Evolutionary conservation across 148 eudicot genomes (phyloP).

Genomic region (Oxyria digyna): DNA sequence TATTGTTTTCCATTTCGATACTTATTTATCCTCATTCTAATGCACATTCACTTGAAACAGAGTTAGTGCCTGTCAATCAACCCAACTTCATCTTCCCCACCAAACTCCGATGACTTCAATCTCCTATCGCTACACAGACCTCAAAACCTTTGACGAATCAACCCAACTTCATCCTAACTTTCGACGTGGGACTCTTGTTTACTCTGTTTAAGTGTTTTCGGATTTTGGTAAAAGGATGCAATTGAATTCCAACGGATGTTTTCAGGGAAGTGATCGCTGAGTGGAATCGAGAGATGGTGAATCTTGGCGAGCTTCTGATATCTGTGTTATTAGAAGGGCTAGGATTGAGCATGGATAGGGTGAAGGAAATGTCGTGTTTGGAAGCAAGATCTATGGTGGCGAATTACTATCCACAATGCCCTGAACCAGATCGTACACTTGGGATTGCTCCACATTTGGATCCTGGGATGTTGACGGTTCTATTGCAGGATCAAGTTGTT

Average conservation of each 20-base stretch:
- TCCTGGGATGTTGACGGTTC: slow-evolving; percentile 25
- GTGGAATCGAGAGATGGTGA: slow-evolving; percentile 27
- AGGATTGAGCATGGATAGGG: too few species aligned
- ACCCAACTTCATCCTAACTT: slow-evolving; percentile 43
- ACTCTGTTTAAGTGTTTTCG: too few species aligned
- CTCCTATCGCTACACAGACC: slow-evolving; percentile 14
- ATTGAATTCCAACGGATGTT: not conserved
- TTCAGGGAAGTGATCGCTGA: slow-evolving; percentile 18
- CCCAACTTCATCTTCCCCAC: not conserved
- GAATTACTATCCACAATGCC: slow-evolving; percentile 33
- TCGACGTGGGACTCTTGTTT: too few species aligned
- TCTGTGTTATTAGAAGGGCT: slow-evolving; percentile 26
- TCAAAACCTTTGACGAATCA: slow-evolving; percentile 47
- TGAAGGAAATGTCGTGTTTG: slow-evolving; percentile 10
- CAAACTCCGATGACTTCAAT: not conserved
- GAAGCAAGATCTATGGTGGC: slow-evolving; percentile 11
- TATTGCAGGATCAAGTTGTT: slow-evolving; percentile 30
- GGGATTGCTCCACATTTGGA: slow-evolving; percentile 35
- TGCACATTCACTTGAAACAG: too few species aligned
- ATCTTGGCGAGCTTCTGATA: slow-evolving; percentile 18
- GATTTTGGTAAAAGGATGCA: too few species aligned
- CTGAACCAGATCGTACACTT: slow-evolving; percentile 26
- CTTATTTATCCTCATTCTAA: too few species aligned
- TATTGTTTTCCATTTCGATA: too few species aligned
- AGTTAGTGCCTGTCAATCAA: too few species aligned